These are phyloP conservation scores for Helminthosporium solani DNA, from an alignment of 2,329 filamentous ascomycete species.

Conservation along the genomic window DNA sequence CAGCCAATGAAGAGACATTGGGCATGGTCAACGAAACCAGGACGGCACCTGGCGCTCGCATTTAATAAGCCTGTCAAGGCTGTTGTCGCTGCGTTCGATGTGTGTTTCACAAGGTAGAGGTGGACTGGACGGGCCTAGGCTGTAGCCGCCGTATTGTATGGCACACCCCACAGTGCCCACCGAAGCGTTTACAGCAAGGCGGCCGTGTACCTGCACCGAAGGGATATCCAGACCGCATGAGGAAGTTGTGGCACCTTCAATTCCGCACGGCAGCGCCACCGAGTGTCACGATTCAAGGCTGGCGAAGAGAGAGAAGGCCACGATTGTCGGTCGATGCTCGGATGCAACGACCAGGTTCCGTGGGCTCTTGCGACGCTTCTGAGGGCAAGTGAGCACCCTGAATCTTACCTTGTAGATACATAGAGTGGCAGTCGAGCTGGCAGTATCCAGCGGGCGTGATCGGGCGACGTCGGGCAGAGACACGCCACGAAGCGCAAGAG, in stretches of 20 bases:
- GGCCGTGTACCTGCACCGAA: slow-evolving; percentile 28
- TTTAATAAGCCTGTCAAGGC: slow-evolving; percentile 37
- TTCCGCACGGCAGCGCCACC: slow-evolving; percentile 9
- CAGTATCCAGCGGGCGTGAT: not conserved
- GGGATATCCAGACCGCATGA: not conserved
- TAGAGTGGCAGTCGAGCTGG: too few species aligned
- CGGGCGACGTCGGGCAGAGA: too few species aligned
- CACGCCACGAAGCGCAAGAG: slow-evolving; percentile 19
- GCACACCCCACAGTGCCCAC: not conserved
- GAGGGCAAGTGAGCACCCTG: not conserved
- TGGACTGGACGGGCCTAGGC: slow-evolving; percentile 29
- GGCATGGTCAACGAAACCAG: slow-evolving; percentile 35
- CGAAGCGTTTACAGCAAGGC: slow-evolving; percentile 22
- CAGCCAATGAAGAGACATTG: slow-evolving; percentile 36
- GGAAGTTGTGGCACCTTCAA: slow-evolving; percentile 7
- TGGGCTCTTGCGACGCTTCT: slow-evolving; percentile 11
- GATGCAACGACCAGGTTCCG: slow-evolving; percentile 2
- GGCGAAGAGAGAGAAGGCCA: too few species aligned
- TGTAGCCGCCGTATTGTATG: slow-evolving; percentile 36
- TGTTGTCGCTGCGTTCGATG: slow-evolving; percentile 34
- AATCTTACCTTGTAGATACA: too few species aligned
- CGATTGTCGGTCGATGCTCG: not conserved
- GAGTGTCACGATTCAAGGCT: too few species aligned
- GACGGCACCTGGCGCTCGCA: slow-evolving; percentile 35
- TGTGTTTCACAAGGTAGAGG: slow-evolving; percentile 33